These are phyloP conservation scores for Epichloe bromicola DNA, from an alignment of 2,329 filamentous ascomycete genomes.

Conservation along the genomic window DNA sequence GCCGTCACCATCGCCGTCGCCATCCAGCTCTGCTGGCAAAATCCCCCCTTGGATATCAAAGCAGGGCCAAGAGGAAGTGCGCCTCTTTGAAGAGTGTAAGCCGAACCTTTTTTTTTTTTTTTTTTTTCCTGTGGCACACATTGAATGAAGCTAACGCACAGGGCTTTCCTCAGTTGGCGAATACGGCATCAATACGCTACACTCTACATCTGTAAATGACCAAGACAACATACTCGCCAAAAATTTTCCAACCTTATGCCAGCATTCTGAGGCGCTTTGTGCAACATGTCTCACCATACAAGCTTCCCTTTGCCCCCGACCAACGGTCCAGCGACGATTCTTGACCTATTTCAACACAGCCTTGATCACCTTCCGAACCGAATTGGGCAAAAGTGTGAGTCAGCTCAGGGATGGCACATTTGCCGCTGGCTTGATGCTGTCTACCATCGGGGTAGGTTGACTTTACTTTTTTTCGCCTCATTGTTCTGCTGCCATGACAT, in stretches of 20 bases:
- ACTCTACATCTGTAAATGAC: slow-evolving; percentile 1
- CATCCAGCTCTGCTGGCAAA: not conserved
- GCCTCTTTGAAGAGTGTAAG: not conserved
- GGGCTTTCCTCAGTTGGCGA: not conserved
- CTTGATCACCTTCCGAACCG: not conserved
- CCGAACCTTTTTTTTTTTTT: not conserved
- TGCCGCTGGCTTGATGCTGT: slow-evolving; percentile 1
- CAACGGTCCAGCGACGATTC: not conserved
- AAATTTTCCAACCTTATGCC: not conserved
- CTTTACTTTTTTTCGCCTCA: too few relatives aligned
- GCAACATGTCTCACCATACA: slow-evolving; percentile 1
- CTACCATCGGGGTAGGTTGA: not conserved
- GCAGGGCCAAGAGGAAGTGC: not conserved
- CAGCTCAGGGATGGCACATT: not conserved
- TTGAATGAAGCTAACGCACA: not conserved
- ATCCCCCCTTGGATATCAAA: not conserved
- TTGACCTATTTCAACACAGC: not conserved
- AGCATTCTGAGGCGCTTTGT: not conserved
- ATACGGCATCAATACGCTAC: not conserved
- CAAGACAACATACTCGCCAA: not conserved
- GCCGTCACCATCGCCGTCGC: too few relatives aligned
- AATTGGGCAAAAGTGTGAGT: not conserved
- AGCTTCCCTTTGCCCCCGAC: not conserved
- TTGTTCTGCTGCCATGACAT: not conserved
- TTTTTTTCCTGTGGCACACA: not conserved